Percentiles rank a stretch among this genome's conserved stretches.
Evolutionary conservation across 106 monocot genomes (phyloP).

Genomic region (Gastrodia elata): DNA sequence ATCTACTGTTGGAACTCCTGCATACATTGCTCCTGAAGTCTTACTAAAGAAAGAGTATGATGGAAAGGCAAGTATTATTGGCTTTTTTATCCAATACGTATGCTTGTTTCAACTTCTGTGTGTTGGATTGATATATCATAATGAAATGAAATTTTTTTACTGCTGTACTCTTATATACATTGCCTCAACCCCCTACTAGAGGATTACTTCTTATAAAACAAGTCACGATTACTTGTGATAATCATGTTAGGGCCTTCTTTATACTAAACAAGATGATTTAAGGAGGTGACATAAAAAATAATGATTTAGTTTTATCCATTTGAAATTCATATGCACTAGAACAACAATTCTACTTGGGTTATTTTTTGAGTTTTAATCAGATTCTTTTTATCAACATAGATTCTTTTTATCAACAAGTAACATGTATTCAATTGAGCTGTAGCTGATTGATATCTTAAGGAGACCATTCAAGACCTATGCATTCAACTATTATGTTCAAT

Average conservation of each 20-base stretch:
- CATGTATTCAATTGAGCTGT: neutral
- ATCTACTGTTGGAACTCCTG: constrained; percentile 14
- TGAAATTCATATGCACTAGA: neutral
- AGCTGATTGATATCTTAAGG: neutral
- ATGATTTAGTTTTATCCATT: neutral
- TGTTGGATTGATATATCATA: neutral
- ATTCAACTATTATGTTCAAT: neutral
- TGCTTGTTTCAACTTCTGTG: neutral
- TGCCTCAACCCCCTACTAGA: neutral
- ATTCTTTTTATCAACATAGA: no score
- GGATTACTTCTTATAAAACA: neutral
- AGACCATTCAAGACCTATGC: neutral
- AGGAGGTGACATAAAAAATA: neutral
- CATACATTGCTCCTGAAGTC: constrained; percentile 15
- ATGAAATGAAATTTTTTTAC: neutral
- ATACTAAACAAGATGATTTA: no score
- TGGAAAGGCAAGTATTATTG: constrained; percentile 6
- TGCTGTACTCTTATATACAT: neutral
- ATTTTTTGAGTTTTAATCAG: neutral
- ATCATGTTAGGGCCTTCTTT: neutral
- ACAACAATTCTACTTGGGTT: neutral
- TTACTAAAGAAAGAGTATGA: constrained; percentile 8
- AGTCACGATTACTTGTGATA: neutral
- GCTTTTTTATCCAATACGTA: neutral
- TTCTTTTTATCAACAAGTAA: neutral